Percentiles rank a stretch among this genome's conserved stretches.
These are phyloP conservation scores for Pilatotrama ljubarskyi DNA, from an alignment of 768 basidiomycete species.

Conservation along the genomic window DNA sequence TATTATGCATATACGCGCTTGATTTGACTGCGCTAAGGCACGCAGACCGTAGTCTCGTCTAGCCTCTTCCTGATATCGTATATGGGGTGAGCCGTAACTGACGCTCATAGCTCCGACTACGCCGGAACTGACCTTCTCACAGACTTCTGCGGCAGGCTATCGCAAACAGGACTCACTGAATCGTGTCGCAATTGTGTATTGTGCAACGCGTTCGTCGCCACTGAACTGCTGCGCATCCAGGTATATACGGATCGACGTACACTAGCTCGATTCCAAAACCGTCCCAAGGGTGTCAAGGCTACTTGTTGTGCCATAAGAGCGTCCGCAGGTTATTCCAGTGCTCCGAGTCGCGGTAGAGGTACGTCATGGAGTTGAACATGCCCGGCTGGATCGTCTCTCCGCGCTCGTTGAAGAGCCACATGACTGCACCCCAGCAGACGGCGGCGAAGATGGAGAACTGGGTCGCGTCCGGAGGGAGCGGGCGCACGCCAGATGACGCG, in stretches of 20 bases:
- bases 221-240: not conserved
- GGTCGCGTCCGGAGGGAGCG: slow-evolving; percentile 79
- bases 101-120: not conserved
- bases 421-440: slow-evolving; percentile 90
- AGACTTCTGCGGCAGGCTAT: too few relatives aligned
- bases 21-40: not conserved
- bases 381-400: slow-evolving; percentile 94
- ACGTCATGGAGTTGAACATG: slow-evolving; percentile 95
- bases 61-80: not conserved
- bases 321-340: slow-evolving; percentile 80
- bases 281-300: slow-evolving; percentile 19
- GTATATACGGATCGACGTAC: slow-evolving; percentile 9
- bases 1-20: not conserved
- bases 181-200: not conserved
- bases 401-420: slow-evolving; percentile 91
- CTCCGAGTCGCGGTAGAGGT: slow-evolving; percentile 93
- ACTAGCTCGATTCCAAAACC: not conserved
- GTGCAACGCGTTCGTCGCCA: not conserved
- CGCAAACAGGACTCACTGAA: not conserved
- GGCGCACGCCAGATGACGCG: slow-evolving; percentile 49
- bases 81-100: not conserved
- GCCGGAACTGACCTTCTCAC: not conserved
- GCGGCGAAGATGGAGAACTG: slow-evolving; percentile 90
- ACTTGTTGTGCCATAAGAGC: slow-evolving; percentile 90
- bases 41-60: not conserved